A percentile compares a stretch with the other conserved stretches of the same genome.
phyloP scores from a whole-genome alignment of 495 filamentous ascomycete species.

The Durotheca rogersii region DNA sequence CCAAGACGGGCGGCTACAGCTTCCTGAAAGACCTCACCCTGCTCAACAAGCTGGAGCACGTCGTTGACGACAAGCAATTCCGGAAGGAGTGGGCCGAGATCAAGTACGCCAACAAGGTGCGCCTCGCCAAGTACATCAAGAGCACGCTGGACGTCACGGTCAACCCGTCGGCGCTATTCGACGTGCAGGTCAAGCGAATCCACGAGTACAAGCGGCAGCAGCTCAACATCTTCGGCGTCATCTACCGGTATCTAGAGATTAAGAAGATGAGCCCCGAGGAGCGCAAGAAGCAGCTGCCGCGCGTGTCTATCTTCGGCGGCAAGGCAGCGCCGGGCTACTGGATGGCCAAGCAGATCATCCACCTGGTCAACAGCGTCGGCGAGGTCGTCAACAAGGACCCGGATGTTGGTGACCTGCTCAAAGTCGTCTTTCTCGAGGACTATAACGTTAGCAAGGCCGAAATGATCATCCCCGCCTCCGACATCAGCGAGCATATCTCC shows the following conservation, averaged over 20 bases:
- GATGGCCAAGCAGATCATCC: slow-evolving; percentile 99
- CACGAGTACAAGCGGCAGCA: slow-evolving; percentile 99
- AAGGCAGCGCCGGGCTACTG: slow-evolving; percentile 98
- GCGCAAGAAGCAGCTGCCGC: slow-evolving; percentile 83
- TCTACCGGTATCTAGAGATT: slow-evolving; percentile 88
- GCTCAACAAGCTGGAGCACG: slow-evolving; percentile 78
- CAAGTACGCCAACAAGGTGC: slow-evolving; percentile 69
- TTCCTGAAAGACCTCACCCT: slow-evolving; percentile 87
- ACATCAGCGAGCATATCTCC: slow-evolving; percentile 98
- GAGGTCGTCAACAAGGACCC: slow-evolving; percentile 87
- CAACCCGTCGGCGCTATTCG: slow-evolving; percentile 86
- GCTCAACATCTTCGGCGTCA: slow-evolving; percentile 97
- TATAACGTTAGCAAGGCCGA: slow-evolving; percentile 99
- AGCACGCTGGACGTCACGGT: slow-evolving; percentile 72
- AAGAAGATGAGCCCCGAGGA: slow-evolving; percentile 83
- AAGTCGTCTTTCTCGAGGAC: slow-evolving; percentile 96
- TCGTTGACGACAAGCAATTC: slow-evolving; percentile 82
- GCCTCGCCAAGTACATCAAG: slow-evolving; percentile 88
- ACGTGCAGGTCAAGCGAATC: slow-evolving; percentile 97
- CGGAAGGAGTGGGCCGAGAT: slow-evolving; percentile 88
- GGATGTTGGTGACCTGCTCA: slow-evolving; percentile 89
- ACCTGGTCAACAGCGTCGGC: slow-evolving; percentile 90
- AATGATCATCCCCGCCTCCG: slow-evolving; percentile 90
- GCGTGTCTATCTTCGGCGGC: slow-evolving; percentile 95
- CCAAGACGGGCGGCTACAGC: slow-evolving; percentile 76